Percentiles rank a stretch among this genome's conserved stretches.
Evolutionary conservation across 192 early-diverging fungal genomes (phyloP).

Genomic region (Haplosporangium gracile): DNA sequence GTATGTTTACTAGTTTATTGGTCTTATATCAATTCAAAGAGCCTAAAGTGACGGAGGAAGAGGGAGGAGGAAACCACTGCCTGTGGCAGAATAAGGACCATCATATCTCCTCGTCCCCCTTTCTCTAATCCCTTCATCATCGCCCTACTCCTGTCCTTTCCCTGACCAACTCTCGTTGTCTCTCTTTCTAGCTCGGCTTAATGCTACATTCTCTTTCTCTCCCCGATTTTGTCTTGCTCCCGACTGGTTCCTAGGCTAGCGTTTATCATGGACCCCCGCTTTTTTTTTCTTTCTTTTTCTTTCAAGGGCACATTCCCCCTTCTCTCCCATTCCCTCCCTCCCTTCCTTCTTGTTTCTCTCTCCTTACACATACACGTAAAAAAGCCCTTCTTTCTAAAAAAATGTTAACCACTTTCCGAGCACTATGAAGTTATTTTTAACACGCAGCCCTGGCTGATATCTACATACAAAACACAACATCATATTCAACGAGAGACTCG

Average conservation of each 20-base stretch:
- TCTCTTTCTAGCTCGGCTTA: neutral
- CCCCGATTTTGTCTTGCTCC: neutral
- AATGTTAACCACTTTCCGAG: no score
- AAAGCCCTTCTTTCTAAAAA: no score
- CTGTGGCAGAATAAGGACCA: neutral
- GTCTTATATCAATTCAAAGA: neutral
- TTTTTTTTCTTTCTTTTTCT: neutral
- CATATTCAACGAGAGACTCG: no score
- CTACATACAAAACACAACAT: no score
- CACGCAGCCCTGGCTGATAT: no score
- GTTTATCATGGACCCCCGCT: neutral
- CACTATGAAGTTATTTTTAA: no score
- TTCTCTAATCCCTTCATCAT: neutral
- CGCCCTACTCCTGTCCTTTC: neutral
- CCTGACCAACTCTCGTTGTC: neutral
- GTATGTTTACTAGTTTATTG: neutral
- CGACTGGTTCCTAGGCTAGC: neutral
- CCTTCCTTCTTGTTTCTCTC: no score
- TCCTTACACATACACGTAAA: no score
- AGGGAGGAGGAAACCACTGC: neutral
- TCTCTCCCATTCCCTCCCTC: no score
- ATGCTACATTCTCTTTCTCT: neutral
- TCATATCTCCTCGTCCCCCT: neutral
- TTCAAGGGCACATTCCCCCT: no score
- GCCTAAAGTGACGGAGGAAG: neutral